Evolutionary conservation across 129 eudicot species (phyloP).

Genomic region (carrot (Daucus carota)): DH1_v3.0 NC_030388.2:25397501-25398000

Average conservation of each 20-base stretch:
- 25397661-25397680: background rate
- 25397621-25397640: background rate
- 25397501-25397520: too few relatives aligned
- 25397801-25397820: background rate
- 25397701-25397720: background rate
- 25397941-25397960: background rate
- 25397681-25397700: background rate
- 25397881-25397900: background rate
- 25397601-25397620: background rate
- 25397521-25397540: background rate
- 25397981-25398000: background rate
- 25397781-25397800: background rate
- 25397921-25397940: background rate
- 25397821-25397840: background rate
- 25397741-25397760: background rate
- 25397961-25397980: background rate
- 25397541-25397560: too few relatives aligned
- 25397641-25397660: too few relatives aligned
- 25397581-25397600: background rate
- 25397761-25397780: background rate
- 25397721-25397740: background rate
- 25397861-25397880: background rate
- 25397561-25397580: background rate
- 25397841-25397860: background rate
- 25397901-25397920: background rate